phyloP scores from a whole-genome alignment of 1,139 yeast species.

The Sugiyamaella neomexicana region DNA sequence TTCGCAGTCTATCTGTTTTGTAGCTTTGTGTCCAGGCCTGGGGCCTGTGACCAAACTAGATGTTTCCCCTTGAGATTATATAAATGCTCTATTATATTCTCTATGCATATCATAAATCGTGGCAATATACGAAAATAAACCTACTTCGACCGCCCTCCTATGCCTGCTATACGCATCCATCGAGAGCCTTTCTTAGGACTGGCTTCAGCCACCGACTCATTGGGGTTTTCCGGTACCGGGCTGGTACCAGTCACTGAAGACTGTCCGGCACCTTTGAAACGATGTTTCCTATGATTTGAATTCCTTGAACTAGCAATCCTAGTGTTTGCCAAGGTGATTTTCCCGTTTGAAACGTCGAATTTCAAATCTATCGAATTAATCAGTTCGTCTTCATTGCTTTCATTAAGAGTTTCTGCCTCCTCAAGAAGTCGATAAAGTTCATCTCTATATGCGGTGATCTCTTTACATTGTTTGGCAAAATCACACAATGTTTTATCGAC shows the following conservation, averaged over 20 bases:
- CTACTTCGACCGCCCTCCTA: slow-evolving; percentile 7
- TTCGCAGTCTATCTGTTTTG: no score
- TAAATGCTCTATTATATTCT: slow-evolving; percentile 13
- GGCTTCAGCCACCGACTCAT: slow-evolving; percentile 1
- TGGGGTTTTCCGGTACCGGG: neutral
- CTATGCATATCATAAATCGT: slow-evolving; percentile 16
- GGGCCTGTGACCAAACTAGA: no score
- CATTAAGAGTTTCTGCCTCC: slow-evolving; percentile 13
- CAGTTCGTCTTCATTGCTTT: slow-evolving; percentile 12
- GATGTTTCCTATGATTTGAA: neutral
- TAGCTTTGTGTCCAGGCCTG: no score
- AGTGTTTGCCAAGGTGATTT: slow-evolving; percentile 17
- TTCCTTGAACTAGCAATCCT: slow-evolving; percentile 9
- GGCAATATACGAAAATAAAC: neutral
- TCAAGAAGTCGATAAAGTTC: slow-evolving; percentile 5
- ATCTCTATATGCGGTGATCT: slow-evolving; percentile 8
- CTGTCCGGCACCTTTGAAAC: neutral
- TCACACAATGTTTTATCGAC: slow-evolving; percentile 4
- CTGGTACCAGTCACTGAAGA: neutral
- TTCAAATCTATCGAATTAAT: slow-evolving; percentile 13
- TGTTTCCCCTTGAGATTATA: neutral
- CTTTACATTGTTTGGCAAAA: slow-evolving; percentile 11
- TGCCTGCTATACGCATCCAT: slow-evolving; percentile 12
- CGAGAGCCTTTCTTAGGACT: slow-evolving; percentile 11
- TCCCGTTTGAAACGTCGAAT: slow-evolving; percentile 15